These are phyloP conservation scores for Cyclanthera cordifolia DNA, from an alignment of 306 rosid species.

Conservation along the genomic window DNA sequence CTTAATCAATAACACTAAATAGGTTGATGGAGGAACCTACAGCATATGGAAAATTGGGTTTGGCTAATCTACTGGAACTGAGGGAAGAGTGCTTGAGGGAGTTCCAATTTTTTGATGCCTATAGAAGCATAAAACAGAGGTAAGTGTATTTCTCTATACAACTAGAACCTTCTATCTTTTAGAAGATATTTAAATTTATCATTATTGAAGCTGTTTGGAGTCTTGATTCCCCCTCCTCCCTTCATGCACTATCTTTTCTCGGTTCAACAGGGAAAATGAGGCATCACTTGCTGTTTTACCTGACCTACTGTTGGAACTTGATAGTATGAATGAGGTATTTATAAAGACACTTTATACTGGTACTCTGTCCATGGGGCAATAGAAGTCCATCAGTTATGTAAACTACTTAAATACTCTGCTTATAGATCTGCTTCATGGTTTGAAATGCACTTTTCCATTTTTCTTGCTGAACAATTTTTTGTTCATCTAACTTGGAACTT, in stretches of 20 bases:
- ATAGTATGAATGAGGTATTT: constrained; percentile 79
- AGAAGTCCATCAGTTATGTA: not conserved
- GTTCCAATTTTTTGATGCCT: constrained; percentile 89
- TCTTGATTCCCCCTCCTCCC: not conserved
- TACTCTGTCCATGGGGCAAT: not conserved
- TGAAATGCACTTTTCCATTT: not conserved
- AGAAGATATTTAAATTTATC: not conserved
- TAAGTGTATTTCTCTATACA: constrained; percentile 8
- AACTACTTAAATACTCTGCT: not conserved
- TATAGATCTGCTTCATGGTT: constrained; percentile 2
- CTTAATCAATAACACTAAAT: constrained; percentile 14
- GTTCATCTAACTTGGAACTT: not conserved
- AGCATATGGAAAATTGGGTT: constrained; percentile 89
- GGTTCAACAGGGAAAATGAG: constrained; percentile 72
- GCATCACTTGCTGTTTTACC: constrained; percentile 98
- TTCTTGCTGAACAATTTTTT: not conserved
- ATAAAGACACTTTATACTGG: not conserved
- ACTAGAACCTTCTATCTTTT: not conserved
- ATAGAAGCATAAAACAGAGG: constrained; percentile 95
- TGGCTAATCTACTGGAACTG: constrained; percentile 90
- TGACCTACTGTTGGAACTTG: constrained; percentile 80
- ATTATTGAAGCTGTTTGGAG: not conserved
- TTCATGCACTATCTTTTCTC: constrained; percentile 1
- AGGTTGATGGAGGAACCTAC: constrained; percentile 98
- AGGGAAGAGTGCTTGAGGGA: constrained; percentile 99